These are phyloP conservation scores for Fusarium tuaranense DNA, from an alignment of 2,329 filamentous ascomycete species.

Conservation along the genomic window DNA sequence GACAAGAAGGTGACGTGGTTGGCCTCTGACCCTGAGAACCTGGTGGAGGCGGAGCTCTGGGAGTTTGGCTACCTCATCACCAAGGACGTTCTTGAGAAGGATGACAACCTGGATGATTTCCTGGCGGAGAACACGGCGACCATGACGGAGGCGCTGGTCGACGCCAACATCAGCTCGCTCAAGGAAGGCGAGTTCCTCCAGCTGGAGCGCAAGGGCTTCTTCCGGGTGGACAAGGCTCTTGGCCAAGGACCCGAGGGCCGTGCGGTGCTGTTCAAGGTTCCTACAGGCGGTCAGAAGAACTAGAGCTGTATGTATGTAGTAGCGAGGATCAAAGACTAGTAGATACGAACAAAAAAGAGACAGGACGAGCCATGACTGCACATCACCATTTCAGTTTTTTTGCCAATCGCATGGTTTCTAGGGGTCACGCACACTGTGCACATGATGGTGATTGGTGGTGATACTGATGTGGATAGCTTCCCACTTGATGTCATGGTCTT, in stretches of 20 bases:
- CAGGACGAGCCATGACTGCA: not conserved
- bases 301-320: slow-evolving; percentile 5
- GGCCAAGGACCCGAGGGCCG: slow-evolving; percentile 62
- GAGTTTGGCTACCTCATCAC: slow-evolving; percentile 96
- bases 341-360: slow-evolving; percentile 13
- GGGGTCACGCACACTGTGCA: not conserved
- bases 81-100: slow-evolving; percentile 92
- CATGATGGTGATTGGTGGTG: not conserved
- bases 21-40: slow-evolving; percentile 77
- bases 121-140: slow-evolving; percentile 81
- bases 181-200: slow-evolving; percentile 94
- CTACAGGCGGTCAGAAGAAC: slow-evolving; percentile 62
- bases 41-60: slow-evolving; percentile 86
- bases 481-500: not conserved
- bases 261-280: slow-evolving; percentile 69
- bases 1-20: slow-evolving; percentile 98
- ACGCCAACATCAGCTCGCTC: slow-evolving; percentile 81
- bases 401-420: not conserved
- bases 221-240: slow-evolving; percentile 80
- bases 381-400: not conserved
- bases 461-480: not conserved
- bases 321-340: not conserved
- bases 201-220: slow-evolving; percentile 94
- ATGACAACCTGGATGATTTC: slow-evolving; percentile 87
- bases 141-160: slow-evolving; percentile 80